Evolutionary conservation across 352 stramenopile genomes (phyloP), one percentile per base, ranked within the genome.

Genomic region (Thraustotheca clavata): DNA sequence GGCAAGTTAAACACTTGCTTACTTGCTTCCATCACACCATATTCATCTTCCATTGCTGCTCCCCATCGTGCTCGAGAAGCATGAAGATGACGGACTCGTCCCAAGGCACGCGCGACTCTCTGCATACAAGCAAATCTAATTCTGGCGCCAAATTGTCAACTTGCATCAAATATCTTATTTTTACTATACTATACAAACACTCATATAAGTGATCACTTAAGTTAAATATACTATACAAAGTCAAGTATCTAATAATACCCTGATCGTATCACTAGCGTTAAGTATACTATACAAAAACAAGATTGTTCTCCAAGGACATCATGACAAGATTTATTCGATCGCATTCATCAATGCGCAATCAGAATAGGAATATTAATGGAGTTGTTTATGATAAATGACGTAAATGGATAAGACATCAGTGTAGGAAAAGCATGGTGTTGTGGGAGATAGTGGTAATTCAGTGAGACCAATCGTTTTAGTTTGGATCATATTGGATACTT

Each of bases 1-100:
- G 69, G 70, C 33, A 88, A n/a, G 40, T 6, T 31, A 33, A 65
- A 65, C 27, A 65, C 57, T 22, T 65, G 57, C 18, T 65, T 65
- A 46, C 57, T 54, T 22, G 57, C 57, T 32, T 65, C 57, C 57
- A 65, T 65, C 27, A 65, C 24, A 32, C 57, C 57, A 27, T 65
- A 65, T 11, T 65, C 57, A 46, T 65, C 57, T 39, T 65, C 38
- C 16, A 65, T 54, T 20, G 35, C 3, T 1, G 38, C 18, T 18
- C 35, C 32, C 9, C 31, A 26, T 20, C 26, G 20, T 9, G 11
- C 5, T 54, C 11, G 40, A n/a, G 38, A 65, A 29, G 12, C 35
- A 31, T 39, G 57, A 46, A 43, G 46, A 31, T 31, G 12, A 9
- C 43, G 43, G 11, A 52, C 11, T 2, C n/a, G n/a, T n/a, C n/a